Evolutionary conservation across 2,329 filamentous ascomycete species (phyloP).

Genomic region (Diplodia corticola): DNA sequence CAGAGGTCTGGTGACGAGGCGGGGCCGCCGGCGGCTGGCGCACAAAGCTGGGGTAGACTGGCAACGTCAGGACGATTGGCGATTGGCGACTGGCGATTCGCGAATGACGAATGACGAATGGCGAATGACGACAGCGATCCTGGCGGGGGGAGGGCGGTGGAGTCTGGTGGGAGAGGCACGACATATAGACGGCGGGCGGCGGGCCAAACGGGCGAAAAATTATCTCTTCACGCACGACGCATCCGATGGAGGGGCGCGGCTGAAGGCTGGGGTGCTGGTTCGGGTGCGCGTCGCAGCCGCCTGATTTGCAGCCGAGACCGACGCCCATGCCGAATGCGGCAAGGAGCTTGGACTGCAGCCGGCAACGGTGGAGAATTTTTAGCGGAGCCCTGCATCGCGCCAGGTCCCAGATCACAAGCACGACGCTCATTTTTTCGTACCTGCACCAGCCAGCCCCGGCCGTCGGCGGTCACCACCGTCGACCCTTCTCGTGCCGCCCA

Average conservation of each 20-base stretch:
- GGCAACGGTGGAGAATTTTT: constrained; percentile 8
- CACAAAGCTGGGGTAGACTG: constrained; percentile 12
- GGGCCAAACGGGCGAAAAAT: not conserved
- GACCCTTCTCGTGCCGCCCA: not conserved
- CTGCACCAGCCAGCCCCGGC: not conserved
- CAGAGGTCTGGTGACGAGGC: not conserved
- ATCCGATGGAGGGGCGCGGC: not conserved
- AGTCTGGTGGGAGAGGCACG: not conserved
- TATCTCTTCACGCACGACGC: not conserved
- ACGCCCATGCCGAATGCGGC: constrained; percentile 4
- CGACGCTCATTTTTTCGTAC: not conserved
- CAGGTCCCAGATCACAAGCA: not conserved
- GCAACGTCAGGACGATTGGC: not conserved
- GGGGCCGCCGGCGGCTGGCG: not conserved
- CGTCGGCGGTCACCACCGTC: constrained; percentile 6
- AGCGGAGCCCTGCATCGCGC: constrained; percentile 1
- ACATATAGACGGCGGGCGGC: not conserved
- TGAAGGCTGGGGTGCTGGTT: not conserved
- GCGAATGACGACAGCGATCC: constrained; percentile 8
- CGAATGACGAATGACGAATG: constrained; percentile 15
- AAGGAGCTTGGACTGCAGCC: constrained; percentile 17
- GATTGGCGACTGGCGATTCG: not conserved
- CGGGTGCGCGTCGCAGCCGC: not conserved
- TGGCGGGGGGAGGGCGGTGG: not conserved
- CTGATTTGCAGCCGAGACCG: constrained; percentile 17